These are phyloP conservation scores for Aphanoascus verrucosus DNA, from an alignment of 2,329 filamentous ascomycete species.

Conservation along the genomic window DNA sequence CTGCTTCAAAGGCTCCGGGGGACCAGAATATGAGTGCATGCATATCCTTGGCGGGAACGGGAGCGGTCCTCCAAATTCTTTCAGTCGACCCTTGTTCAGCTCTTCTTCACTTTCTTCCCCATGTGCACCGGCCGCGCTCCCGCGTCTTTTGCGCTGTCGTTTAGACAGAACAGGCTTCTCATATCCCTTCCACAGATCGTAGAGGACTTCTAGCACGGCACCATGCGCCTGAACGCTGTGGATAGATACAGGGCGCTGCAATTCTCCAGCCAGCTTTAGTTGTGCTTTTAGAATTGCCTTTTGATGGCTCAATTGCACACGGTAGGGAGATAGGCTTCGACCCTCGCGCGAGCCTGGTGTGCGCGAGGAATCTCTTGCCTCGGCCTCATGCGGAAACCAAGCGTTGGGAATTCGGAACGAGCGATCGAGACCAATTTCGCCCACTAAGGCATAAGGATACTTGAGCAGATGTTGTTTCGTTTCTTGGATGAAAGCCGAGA, in stretches of 20 bases:
- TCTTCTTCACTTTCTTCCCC: slow-evolving; percentile 22
- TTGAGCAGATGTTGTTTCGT: slow-evolving; percentile 39
- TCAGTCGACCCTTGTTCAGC: slow-evolving; percentile 14
- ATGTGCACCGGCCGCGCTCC: slow-evolving; percentile 26
- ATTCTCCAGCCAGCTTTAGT: slow-evolving; percentile 48
- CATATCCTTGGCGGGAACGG: slow-evolving; percentile 82
- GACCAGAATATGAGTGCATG: slow-evolving; percentile 84
- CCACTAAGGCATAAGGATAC: slow-evolving; percentile 48
- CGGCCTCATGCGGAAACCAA: slow-evolving; percentile 31
- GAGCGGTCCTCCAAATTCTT: slow-evolving; percentile 28
- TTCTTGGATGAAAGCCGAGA: slow-evolving; percentile 43
- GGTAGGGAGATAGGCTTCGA: slow-evolving; percentile 46
- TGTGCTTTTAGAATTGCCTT: slow-evolving; percentile 48
- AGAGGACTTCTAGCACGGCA: slow-evolving; percentile 45
- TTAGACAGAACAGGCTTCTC: slow-evolving; percentile 43
- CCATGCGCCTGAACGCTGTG: slow-evolving; percentile 57
- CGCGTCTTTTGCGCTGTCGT: slow-evolving; percentile 33
- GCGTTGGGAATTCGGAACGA: slow-evolving; percentile 49
- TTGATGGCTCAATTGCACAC: slow-evolving; percentile 49
- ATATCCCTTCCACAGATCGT: slow-evolving; percentile 48
- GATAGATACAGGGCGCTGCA: slow-evolving; percentile 48
- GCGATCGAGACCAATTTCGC: slow-evolving; percentile 53
- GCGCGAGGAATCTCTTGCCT: slow-evolving; percentile 28
- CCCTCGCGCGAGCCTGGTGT: slow-evolving; percentile 54
- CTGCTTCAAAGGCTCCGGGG: slow-evolving; percentile 61